phyloP scores from a whole-genome alignment of 257 asterid species.

The Nicotiana tomentosiformis region DNA sequence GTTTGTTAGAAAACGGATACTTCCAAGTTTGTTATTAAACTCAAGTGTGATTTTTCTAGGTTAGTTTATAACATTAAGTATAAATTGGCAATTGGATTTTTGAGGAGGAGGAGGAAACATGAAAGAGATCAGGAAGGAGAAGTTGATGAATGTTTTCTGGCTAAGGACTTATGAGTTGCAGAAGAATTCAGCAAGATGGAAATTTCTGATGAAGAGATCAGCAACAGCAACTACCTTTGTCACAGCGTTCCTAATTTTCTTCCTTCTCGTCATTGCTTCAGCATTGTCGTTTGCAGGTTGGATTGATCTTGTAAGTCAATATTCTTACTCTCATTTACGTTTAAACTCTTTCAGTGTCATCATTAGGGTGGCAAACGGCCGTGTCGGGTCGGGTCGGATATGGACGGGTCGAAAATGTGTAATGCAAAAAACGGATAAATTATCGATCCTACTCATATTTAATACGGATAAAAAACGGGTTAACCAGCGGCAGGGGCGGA shows the following conservation, averaged over 20 bases:
- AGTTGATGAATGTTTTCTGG: slow-evolving; percentile 2
- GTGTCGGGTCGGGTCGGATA: too few species aligned
- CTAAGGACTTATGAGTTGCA: too few species aligned
- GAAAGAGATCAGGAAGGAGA: slow-evolving; percentile 7
- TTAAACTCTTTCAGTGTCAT: background rate
- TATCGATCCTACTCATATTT: too few species aligned
- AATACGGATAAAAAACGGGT: too few species aligned
- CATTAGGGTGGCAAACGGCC: too few species aligned
- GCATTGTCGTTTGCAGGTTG: background rate
- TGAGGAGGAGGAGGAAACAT: background rate
- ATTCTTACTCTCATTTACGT: background rate
- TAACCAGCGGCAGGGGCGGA: too few species aligned
- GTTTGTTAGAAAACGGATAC: too few species aligned
- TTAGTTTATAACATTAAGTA: background rate
- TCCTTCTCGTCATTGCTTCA: background rate
- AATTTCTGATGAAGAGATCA: background rate
- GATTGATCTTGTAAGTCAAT: slow-evolving; percentile 17
- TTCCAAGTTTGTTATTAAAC: background rate
- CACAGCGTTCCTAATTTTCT: background rate
- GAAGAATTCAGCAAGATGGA: background rate
- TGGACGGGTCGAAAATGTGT: too few species aligned
- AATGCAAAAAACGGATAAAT: too few species aligned
- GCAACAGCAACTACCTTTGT: background rate
- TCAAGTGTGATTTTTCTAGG: background rate
- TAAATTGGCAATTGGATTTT: background rate